These are phyloP conservation scores for Przewalskia tangutica DNA, from an alignment of 257 asterid genomes.

Conservation along the genomic window DNA sequence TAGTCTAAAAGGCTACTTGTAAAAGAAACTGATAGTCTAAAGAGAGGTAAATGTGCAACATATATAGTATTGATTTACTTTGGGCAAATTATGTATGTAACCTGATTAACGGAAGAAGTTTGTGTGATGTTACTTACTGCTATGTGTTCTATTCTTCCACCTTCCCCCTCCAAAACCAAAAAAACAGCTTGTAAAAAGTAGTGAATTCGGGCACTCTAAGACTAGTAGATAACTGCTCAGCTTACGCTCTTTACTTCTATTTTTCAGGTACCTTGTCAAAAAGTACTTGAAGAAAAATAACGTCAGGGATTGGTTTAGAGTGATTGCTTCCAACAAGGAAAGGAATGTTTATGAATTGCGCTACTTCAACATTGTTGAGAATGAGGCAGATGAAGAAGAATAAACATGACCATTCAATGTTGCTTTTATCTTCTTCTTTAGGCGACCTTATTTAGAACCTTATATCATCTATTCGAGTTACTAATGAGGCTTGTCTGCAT, in stretches of 20 bases:
- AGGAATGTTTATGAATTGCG: conserved; percentile 61
- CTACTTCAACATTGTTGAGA: conserved; percentile 81
- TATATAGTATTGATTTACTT: neutral
- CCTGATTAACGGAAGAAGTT: neutral
- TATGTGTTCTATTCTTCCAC: neutral
- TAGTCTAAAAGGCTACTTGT: neutral
- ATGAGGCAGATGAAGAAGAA: conserved; percentile 62
- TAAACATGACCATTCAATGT: neutral
- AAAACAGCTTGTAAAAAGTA: neutral
- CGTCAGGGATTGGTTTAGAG: conserved; percentile 82
- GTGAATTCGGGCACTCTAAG: neutral
- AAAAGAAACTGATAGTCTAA: neutral
- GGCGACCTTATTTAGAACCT: neutral
- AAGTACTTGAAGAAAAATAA: conserved; percentile 75
- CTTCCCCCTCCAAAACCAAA: neutral
- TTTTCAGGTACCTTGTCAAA: conserved; percentile 59
- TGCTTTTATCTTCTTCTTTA: neutral
- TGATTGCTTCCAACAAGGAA: conserved; percentile 72
- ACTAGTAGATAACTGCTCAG: neutral
- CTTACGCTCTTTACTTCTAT: neutral
- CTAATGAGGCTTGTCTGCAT: neutral
- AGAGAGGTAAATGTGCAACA: neutral
- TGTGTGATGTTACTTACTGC: neutral
- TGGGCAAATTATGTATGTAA: neutral
- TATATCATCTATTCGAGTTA: neutral